Evolutionary conservation across 768 basidiomycete species (phyloP), one percentile per base, ranked within the genome.

Genomic region (Suillus lakei): DNA sequence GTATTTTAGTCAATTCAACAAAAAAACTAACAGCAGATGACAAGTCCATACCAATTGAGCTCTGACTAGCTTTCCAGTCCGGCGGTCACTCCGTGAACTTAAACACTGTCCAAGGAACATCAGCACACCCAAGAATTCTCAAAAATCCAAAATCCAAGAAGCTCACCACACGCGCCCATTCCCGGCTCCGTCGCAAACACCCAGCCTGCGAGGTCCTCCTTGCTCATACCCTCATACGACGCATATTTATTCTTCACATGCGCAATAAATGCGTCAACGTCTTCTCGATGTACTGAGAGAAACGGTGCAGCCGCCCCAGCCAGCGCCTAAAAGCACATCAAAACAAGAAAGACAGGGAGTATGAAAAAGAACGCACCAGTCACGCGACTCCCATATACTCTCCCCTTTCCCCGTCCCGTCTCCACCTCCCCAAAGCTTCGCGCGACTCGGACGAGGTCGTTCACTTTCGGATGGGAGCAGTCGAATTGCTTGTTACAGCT

Each of bases 251-350:
- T 78, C 71, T 81, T 85, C 21, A 96, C 78, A 68, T 82, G 81
- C 66, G 78, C 72, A 53, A 95, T 89, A 74, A 96, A 96, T 9
- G 70, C 66, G 0, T 84, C 82, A 3, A 92, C 91, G 51, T 85
- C 71, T 23, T 79, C 76, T 71, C 91, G 89, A 8, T 86, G 83
- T 18, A 96, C 89, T n/a, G 23, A 96, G 84, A 8, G 92, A 93
- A 26, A 96, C 90, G 0, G 91, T 91, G 71, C 93, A 95, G 6
- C 95, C 95, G 43, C 95, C 95, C 94, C 94, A 97, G 4, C 93
- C 94, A 0, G 94, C 94, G 34, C 92, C 91, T 92, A 66, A 36
- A 66, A 54, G 10, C 26, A 3, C 23, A 48, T 65, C 23, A 56
- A 56, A 26, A 2, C 12, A 12, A 10, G 2, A 12, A 21, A 15